Evolutionary conservation across 805 yeast genomes (phyloP).

Genomic region (Ogataea saltuana): DNA sequence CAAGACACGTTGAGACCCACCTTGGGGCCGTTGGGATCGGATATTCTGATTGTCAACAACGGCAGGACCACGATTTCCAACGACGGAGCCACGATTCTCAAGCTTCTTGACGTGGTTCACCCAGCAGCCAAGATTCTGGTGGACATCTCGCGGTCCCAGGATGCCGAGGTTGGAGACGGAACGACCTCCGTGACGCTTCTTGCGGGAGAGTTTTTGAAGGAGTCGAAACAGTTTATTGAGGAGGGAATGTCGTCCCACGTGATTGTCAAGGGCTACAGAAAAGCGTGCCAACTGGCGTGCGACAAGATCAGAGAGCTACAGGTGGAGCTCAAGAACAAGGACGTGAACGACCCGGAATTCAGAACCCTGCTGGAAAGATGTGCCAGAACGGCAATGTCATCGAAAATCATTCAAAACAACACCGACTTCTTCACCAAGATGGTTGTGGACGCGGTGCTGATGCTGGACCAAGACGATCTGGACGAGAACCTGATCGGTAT

Average conservation of each 20-base stretch:
- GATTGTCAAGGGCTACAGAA: slow-evolving; percentile 83
- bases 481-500: slow-evolving; percentile 92
- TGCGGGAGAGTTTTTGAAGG: slow-evolving; percentile 93
- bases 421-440: slow-evolving; percentile 88
- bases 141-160: slow-evolving; percentile 93
- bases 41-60: slow-evolving; percentile 81
- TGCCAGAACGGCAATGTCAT: slow-evolving; percentile 97
- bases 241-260: slow-evolving; percentile 94
- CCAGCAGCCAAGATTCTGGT: slow-evolving; percentile 98
- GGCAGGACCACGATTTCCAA: slow-evolving; percentile 94
- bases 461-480: slow-evolving; percentile 79
- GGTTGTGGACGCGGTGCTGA: slow-evolving; percentile 94
- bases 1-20: slow-evolving; percentile 96
- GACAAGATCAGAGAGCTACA: slow-evolving; percentile 72
- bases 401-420: slow-evolving; percentile 86
- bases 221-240: slow-evolving; percentile 86
- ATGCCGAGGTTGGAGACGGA: slow-evolving; percentile 98
- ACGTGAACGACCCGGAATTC: slow-evolving; percentile 53
- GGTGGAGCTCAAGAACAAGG: slow-evolving; percentile 55
- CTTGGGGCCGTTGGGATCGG: slow-evolving; percentile 96
- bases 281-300: slow-evolving; percentile 77
- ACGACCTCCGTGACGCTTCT: slow-evolving; percentile 93
- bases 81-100: slow-evolving; percentile 96
- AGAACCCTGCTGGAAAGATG: slow-evolving; percentile 83
- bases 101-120: slow-evolving; percentile 90